phyloP scores from a whole-genome alignment of 805 yeast genomes.

The Vanderwaltozyma tropicalis region DNA sequence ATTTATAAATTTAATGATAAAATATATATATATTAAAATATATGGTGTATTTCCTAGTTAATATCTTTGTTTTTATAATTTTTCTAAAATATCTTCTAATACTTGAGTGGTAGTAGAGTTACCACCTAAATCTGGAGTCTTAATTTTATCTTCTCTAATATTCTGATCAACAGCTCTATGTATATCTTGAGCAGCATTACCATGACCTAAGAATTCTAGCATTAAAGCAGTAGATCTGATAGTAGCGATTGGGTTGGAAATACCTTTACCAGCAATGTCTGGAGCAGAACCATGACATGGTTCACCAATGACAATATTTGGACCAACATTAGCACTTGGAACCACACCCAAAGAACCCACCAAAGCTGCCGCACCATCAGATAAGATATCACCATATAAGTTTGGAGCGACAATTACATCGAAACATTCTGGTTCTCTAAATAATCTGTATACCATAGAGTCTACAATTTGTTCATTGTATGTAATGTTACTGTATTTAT shows the following conservation, averaged over 20 bases:
- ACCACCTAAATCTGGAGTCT: slow-evolving; percentile 96
- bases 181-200: slow-evolving; percentile 82
- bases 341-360: slow-evolving; percentile 97
- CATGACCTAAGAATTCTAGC: slow-evolving; percentile 92
- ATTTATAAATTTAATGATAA: neutral
- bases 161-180: slow-evolving; percentile 92
- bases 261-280: slow-evolving; percentile 91
- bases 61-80: slow-evolving; percentile 6
- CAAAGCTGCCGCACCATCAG: slow-evolving; percentile 97
- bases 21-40: neutral
- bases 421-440: slow-evolving; percentile 94
- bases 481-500: slow-evolving; percentile 47
- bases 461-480: slow-evolving; percentile 96
- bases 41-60: neutral
- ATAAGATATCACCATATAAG: slow-evolving; percentile 91
- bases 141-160: slow-evolving; percentile 59
- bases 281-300: slow-evolving; percentile 99
- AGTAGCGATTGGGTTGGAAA: slow-evolving; percentile 94
- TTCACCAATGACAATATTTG: slow-evolving; percentile 91
- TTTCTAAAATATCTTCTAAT: slow-evolving; percentile 60
- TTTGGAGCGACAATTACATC: slow-evolving; percentile 98
- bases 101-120: slow-evolving; percentile 78
- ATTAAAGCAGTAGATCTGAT: slow-evolving; percentile 94
- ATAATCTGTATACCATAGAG: slow-evolving; percentile 98
- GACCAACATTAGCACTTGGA: slow-evolving; percentile 97